Evolutionary conservation across 2,329 filamentous ascomycete species (phyloP), one percentile per base, ranked within the genome.

Genomic region (Alternaria sp.): DNA sequence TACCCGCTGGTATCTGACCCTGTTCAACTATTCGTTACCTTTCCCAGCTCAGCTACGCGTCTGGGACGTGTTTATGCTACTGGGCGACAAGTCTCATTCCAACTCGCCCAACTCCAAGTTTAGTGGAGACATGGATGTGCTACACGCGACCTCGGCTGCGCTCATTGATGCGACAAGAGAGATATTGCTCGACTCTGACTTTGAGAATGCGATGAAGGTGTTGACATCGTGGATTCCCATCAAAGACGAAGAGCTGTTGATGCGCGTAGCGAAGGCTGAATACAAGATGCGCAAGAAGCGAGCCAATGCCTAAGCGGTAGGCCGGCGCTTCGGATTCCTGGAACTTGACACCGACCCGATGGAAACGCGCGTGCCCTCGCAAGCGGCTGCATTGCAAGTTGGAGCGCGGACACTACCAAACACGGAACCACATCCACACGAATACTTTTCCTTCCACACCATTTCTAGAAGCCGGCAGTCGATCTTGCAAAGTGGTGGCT

Each of bases 141-240:
- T 99, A 54, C 96, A 99, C 80, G 95, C 96, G 11, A 91, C 93
- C 6, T 92, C 91, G 65, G 92, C 94, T 4, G 95, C 96, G 2
- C 85, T 99, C 26, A 94, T 98, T 51, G 93, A 97, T 77, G 94
- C 93, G 17, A 92, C 96, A 69, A 87, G 93, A 40, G 93, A 97
- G 66, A 93, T 97, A 55, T 85, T 99, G 30, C 84, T 97, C 6
- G 93, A 96, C 73, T 93, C 92, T 17, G 96, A 99, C 78, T 99
- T 98, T 79, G 96, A 99, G 79, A 97, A 96, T 74, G 92, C 92
- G 50, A 99, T 99, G 96, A 98, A 97, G 83, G 91, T 94, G 8
- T 84, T 99, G 66, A 98, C 96, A 28, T 93, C 91, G 60, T 97
- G 93, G 89, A 91, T 98, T 47, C 93, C 95, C 19, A 91, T 99